Percentiles rank a stretch among this genome's conserved stretches.
Conservation (phyloP, 116 monocot genomes). For the Dioscorea cayenensis region DNA sequence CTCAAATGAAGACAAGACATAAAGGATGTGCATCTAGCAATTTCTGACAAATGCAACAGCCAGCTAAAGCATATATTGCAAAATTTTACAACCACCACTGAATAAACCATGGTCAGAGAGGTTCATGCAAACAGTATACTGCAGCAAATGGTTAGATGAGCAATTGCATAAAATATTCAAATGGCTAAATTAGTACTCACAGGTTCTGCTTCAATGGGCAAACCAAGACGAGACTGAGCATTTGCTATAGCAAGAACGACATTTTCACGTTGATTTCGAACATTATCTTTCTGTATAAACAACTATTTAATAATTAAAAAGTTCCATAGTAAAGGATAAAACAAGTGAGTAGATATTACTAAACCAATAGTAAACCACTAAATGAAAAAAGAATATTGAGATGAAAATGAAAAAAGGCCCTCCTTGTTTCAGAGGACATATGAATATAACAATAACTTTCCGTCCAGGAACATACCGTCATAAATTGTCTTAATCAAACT, state of each 20-base stretch:
- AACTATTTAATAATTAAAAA: not conserved
- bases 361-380: not conserved
- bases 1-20: not conserved
- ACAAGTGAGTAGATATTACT: not conserved
- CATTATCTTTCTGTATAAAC: slow-evolving; percentile 67
- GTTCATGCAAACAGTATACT: not conserved
- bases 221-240: slow-evolving; percentile 79
- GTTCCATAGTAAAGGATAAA: not conserved
- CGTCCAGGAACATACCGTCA: no score
- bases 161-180: not conserved
- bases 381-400: not conserved
- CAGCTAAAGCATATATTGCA: no score
- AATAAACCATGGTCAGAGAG: not conserved
- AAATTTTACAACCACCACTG: no score
- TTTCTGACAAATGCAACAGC: no score
- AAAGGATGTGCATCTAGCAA: not conserved
- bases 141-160: not conserved
- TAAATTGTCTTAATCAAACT: no score
- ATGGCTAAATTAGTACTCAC: slow-evolving; percentile 30
- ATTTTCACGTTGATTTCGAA: slow-evolving; percentile 95
- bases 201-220: slow-evolving; percentile 58
- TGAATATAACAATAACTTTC: not conserved
- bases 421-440: not conserved
- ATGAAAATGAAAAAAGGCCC: not conserved
- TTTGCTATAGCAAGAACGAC: slow-evolving; percentile 82